phyloP scores from a whole-genome alignment of 2,329 filamentous ascomycete species.

The Cytospora chrysosperma region DNA sequence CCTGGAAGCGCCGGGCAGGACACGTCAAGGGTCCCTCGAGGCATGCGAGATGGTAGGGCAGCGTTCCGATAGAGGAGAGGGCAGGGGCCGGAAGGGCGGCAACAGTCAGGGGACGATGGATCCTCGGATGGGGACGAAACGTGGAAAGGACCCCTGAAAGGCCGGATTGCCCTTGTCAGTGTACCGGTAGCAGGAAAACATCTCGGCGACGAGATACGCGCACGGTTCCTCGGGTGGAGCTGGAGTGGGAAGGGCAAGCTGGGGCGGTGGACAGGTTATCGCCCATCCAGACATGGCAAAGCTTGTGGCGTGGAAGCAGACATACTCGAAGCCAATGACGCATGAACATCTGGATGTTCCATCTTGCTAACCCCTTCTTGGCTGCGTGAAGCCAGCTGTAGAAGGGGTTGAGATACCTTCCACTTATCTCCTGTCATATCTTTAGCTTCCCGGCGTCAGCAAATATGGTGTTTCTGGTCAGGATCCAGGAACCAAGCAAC shows the following conservation, averaged over 20 bases:
- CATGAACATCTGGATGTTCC: background rate
- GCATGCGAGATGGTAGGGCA: background rate
- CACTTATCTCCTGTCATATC: slow-evolving; percentile 2
- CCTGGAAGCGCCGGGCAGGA: slow-evolving; percentile 11
- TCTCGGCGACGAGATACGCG: background rate
- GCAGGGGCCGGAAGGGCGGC: background rate
- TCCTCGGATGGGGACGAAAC: slow-evolving; percentile 7
- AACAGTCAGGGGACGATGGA: slow-evolving; percentile 4
- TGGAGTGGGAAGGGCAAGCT: background rate
- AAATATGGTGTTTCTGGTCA: slow-evolving; percentile 1
- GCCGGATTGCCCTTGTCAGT: background rate
- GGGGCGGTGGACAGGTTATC: background rate
- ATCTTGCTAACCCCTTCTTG: background rate
- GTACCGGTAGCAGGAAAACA: background rate
- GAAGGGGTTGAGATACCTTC: slow-evolving; percentile 5
- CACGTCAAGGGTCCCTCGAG: slow-evolving; percentile 8
- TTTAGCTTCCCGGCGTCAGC: background rate
- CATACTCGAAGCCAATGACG: background rate
- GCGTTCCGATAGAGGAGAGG: slow-evolving; percentile 11
- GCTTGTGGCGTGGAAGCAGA: background rate
- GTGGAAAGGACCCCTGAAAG: slow-evolving; percentile 6
- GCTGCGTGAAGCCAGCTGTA: background rate
- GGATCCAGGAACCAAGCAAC: background rate
- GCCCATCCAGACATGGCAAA: background rate
- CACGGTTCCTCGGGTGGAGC: background rate